phyloP scores from a whole-genome alignment of 1,284 basidiomycete genomes.

The Chondrostereum purpureum region DNA sequence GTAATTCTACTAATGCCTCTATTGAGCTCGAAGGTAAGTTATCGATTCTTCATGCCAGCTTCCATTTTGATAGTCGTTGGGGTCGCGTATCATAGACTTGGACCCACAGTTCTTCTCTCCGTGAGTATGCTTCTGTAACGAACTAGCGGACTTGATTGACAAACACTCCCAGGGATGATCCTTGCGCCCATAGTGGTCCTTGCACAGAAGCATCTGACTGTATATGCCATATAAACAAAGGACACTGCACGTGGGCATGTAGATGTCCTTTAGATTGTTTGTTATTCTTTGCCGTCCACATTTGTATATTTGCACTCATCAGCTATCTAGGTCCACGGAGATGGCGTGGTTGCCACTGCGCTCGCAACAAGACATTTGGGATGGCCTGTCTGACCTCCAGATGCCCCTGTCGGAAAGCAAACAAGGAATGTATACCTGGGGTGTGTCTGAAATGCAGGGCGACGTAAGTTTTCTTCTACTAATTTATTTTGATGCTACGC shows the following conservation, averaged over 20 bases:
- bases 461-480: conserved; percentile 21
- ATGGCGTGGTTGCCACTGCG: conserved; percentile 35
- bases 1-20: too few relatives aligned
- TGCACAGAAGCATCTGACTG: conserved; percentile 27
- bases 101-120: conserved; percentile 28
- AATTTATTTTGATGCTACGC: background rate
- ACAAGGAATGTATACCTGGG: conserved; percentile 38
- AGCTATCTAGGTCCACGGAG: conserved; percentile 28
- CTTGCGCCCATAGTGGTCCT: conserved; percentile 35
- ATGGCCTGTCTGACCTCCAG: conserved; percentile 20
- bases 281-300: conserved; percentile 6
- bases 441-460: conserved; percentile 24
- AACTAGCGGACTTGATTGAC: background rate
- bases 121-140: conserved; percentile 20
- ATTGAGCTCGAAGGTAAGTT: too few relatives aligned
- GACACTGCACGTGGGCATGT: conserved; percentile 35
- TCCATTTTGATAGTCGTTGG: too few relatives aligned
- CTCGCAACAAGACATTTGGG: conserved; percentile 10
- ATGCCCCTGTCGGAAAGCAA: conserved; percentile 28
- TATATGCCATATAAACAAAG: conserved; percentile 25
- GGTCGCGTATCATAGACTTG: conserved; percentile 20
- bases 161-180: conserved; percentile 21
- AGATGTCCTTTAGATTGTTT: conserved; percentile 30
- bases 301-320: conserved; percentile 4
- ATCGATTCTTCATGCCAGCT: too few relatives aligned